Conservation (phyloP, 495 filamentous ascomycete species). For the Ascobolus immersus region DNA sequence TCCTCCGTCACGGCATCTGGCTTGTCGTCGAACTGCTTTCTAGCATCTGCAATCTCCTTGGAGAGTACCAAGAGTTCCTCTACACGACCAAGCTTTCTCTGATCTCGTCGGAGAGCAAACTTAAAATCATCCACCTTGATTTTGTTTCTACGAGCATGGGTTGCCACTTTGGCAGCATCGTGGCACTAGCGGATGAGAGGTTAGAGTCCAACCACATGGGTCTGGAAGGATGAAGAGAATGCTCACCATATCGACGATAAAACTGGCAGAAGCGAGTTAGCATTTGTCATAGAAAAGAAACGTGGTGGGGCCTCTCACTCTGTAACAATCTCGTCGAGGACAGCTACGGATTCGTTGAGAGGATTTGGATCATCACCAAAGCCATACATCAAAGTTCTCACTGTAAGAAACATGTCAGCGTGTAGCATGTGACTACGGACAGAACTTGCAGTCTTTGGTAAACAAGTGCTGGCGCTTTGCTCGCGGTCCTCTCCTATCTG, state of each 20-base stretch:
- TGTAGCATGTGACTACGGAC: too few species aligned
- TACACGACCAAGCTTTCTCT: slow-evolving; percentile 65
- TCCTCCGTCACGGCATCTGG: slow-evolving; percentile 18
- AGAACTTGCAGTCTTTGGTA: too few species aligned
- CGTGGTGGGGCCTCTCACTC: slow-evolving; percentile 38
- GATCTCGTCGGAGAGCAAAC: slow-evolving; percentile 66
- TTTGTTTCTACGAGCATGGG: slow-evolving; percentile 65
- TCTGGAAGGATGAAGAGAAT: background rate
- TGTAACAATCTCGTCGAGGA: slow-evolving; percentile 82
- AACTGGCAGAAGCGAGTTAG: slow-evolving; percentile 11
- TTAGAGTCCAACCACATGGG: slow-evolving; percentile 1
- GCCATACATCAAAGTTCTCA: slow-evolving; percentile 57
- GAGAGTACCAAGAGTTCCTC: slow-evolving; percentile 41
- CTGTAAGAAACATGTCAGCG: too few species aligned
- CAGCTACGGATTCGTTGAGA: slow-evolving; percentile 54
- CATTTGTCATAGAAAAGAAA: slow-evolving; percentile 1
- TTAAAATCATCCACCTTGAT: slow-evolving; percentile 96
- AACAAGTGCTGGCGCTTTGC: too few species aligned
- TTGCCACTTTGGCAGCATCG: slow-evolving; percentile 55
- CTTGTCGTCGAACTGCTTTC: slow-evolving; percentile 20
- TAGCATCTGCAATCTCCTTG: slow-evolving; percentile 13
- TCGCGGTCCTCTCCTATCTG: too few species aligned
- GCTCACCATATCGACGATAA: slow-evolving; percentile 17
- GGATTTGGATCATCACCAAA: slow-evolving; percentile 51
- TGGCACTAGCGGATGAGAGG: slow-evolving; percentile 57